These are phyloP conservation scores for Nakazawaea laoshanensis DNA, from an alignment of 805 yeast genomes.

Conservation along the genomic window DNA sequence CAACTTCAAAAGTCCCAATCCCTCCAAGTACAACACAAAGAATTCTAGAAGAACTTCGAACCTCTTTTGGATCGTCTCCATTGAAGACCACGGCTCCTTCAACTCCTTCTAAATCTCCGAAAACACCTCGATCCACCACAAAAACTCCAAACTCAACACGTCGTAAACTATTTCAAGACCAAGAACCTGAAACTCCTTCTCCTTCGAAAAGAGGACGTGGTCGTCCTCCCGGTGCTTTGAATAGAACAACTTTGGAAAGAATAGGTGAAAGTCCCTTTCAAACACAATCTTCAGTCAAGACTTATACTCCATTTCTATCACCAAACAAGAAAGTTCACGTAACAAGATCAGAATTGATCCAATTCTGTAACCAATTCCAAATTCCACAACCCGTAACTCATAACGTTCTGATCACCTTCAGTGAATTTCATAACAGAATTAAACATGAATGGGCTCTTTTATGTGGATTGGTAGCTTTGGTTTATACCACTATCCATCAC, in stretches of 20 bases:
- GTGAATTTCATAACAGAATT: constrained; percentile 41
- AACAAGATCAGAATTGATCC: constrained; percentile 32
- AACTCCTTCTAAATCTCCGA: constrained; percentile 5
- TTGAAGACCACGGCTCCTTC: constrained; percentile 3
- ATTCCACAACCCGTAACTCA: constrained; percentile 46
- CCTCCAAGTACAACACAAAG: constrained; percentile 26
- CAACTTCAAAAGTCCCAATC: constrained; percentile 41
- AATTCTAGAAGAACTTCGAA: constrained; percentile 37
- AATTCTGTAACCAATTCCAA: constrained; percentile 56
- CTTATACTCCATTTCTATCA: constrained; percentile 12
- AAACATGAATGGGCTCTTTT: constrained; percentile 62
- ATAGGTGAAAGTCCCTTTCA: constrained; percentile 12
- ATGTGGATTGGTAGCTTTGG: constrained; percentile 57
- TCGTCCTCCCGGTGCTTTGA: constrained; percentile 15
- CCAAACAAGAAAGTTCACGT: constrained; percentile 22
- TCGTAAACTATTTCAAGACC: background rate
- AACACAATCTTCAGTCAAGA: constrained; percentile 1
- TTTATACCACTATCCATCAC: constrained; percentile 46
- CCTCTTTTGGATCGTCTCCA: constrained; percentile 21
- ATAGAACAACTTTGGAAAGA: constrained; percentile 19
- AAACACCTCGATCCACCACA: background rate
- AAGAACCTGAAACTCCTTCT: constrained; percentile 4
- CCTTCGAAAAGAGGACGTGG: constrained; percentile 13
- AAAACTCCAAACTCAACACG: background rate
- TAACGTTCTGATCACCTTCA: constrained; percentile 40